phyloP scores from a whole-genome alignment of 2,329 filamentous ascomycete genomes.

The Fusarium hainanense region DNA sequence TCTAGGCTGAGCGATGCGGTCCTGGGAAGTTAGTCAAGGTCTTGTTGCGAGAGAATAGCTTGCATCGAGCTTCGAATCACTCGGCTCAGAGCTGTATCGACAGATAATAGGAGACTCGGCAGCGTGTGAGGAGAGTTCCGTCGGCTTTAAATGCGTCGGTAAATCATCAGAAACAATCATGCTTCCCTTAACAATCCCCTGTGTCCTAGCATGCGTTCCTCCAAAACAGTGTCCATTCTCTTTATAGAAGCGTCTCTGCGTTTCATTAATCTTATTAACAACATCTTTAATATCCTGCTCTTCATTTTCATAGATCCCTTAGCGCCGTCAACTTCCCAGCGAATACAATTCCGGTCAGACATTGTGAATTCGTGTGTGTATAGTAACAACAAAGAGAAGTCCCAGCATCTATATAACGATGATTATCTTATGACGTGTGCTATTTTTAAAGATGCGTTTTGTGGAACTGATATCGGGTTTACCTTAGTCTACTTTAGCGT shows the following conservation, averaged over 20 bases:
- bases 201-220: constrained; percentile 3
- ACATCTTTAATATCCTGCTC: neutral
- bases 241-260: constrained; percentile 3
- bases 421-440: neutral
- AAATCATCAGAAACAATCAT: neutral
- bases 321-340: neutral
- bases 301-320: no score
- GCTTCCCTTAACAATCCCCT: constrained; percentile 1
- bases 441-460: neutral
- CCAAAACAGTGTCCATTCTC: constrained; percentile 2
- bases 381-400: no score
- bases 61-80: constrained; percentile 1
- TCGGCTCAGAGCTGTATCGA: neutral
- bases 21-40: neutral
- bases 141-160: constrained; percentile 1
- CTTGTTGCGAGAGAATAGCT: neutral
- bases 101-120: neutral
- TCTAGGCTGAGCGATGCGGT: neutral
- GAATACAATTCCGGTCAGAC: neutral
- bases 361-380: no score
- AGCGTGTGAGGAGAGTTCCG: constrained; percentile 6
- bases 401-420: neutral
- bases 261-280: neutral
- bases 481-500: neutral
- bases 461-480: neutral